A percentile compares a stretch with the other conserved stretches of the same genome.
Conservation (phyloP, 495 filamentous ascomycete species). For the Platismatia glauca region DNA sequence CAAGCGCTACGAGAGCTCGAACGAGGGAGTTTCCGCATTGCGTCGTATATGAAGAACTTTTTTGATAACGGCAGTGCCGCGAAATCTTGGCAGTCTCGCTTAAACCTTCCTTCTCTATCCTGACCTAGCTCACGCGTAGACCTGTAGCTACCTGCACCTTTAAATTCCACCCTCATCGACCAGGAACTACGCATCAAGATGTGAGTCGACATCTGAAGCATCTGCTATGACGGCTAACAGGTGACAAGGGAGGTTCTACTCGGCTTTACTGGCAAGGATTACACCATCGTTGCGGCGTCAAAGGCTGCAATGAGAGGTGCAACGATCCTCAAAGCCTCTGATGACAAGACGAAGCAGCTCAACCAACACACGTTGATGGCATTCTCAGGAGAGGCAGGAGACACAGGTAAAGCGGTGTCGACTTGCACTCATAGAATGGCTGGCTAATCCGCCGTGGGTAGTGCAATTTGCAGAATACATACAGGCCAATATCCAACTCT, state of each 20-base stretch:
- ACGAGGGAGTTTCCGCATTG: background rate
- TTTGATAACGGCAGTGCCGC: slow-evolving; percentile 9
- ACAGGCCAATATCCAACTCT: slow-evolving; percentile 95
- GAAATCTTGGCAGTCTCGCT: slow-evolving; percentile 8
- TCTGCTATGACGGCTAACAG: background rate
- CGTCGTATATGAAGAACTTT: background rate
- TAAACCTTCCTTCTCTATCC: background rate
- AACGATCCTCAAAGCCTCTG: slow-evolving; percentile 88
- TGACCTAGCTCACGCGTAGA: slow-evolving; percentile 15
- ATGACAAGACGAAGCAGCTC: slow-evolving; percentile 88
- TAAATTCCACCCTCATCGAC: background rate
- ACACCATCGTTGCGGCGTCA: slow-evolving; percentile 91
- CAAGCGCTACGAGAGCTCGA: background rate
- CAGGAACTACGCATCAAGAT: slow-evolving; percentile 5
- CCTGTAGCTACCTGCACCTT: slow-evolving; percentile 3
- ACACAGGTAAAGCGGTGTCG: slow-evolving; percentile 63
- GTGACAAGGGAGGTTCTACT: slow-evolving; percentile 85
- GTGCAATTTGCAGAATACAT: slow-evolving; percentile 99
- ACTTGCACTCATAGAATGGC: background rate
- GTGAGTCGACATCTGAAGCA: background rate
- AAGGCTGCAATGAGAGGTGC: slow-evolving; percentile 97
- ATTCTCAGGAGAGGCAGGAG: slow-evolving; percentile 92
- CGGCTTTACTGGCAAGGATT: slow-evolving; percentile 97
- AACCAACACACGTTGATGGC: slow-evolving; percentile 94
- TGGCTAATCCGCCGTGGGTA: slow-evolving; percentile 20